These are phyloP conservation scores for Ceratocystiopsis sp. DNA, from an alignment of 2,329 filamentous ascomycete genomes.

Conservation along the genomic window DNA sequence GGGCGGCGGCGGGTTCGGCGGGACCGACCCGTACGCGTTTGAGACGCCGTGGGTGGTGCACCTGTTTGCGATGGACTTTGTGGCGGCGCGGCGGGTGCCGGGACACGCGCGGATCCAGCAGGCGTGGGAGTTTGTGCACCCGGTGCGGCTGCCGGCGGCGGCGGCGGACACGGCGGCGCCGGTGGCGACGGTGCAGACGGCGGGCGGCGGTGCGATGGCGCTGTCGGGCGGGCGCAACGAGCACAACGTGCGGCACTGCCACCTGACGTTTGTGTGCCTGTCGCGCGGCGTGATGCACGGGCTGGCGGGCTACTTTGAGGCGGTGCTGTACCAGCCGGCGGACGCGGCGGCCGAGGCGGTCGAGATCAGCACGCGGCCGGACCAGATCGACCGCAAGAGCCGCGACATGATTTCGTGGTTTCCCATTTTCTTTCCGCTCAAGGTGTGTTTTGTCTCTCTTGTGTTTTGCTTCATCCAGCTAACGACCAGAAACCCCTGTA, in stretches of 20 bases:
- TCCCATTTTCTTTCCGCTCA: constrained; percentile 92
- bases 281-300: constrained; percentile 78
- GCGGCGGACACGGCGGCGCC: constrained; percentile 29
- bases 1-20: too few species aligned
- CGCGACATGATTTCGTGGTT: constrained; percentile 99
- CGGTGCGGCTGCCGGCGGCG: constrained; percentile 33
- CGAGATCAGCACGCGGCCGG: constrained; percentile 82
- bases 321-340: constrained; percentile 59
- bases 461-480: neutral
- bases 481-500: constrained; percentile 56
- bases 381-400: constrained; percentile 83
- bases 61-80: constrained; percentile 75
- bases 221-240: constrained; percentile 72
- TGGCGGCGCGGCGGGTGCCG: constrained; percentile 43
- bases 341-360: constrained; percentile 34
- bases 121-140: constrained; percentile 69
- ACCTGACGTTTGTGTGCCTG: constrained; percentile 60
- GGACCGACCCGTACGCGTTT: constrained; percentile 53
- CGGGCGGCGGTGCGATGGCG: constrained; percentile 57
- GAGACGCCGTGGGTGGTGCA: constrained; percentile 93
- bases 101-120: constrained; percentile 49
- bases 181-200: constrained; percentile 33
- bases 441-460: constrained; percentile 36
- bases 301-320: constrained; percentile 88
- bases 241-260: constrained; percentile 72